Evolutionary conservation across 2,329 filamentous ascomycete species (phyloP).

Genomic region (Colletotrichum sp.): DNA sequence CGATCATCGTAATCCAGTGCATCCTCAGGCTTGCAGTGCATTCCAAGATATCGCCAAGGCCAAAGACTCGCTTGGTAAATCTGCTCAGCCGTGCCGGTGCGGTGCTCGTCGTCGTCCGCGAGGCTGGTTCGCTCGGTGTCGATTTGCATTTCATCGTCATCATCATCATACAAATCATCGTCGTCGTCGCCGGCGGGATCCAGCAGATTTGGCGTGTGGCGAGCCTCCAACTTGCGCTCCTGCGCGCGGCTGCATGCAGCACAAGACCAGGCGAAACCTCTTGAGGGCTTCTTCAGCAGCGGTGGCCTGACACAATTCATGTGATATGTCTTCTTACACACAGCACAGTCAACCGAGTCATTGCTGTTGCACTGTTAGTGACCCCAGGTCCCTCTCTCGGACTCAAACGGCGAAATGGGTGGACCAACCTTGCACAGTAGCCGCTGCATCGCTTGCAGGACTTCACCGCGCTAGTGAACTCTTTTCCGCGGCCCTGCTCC

Average conservation of each 20-base stretch:
- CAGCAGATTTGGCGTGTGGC: slow-evolving; percentile 78
- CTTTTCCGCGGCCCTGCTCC: slow-evolving; percentile 91
- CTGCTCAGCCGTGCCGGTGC: slow-evolving; percentile 78
- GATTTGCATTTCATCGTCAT: slow-evolving; percentile 68
- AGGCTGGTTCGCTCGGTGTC: slow-evolving; percentile 70
- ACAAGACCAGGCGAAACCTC: slow-evolving; percentile 98
- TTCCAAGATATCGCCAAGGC: slow-evolving; percentile 94
- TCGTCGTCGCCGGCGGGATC: slow-evolving; percentile 74
- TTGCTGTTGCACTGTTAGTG: slow-evolving; percentile 56
- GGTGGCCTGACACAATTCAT: slow-evolving; percentile 97
- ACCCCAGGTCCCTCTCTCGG: neutral
- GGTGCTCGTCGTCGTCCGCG: slow-evolving; percentile 58
- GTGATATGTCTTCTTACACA: slow-evolving; percentile 94
- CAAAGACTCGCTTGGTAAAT: slow-evolving; percentile 92
- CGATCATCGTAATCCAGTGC: slow-evolving; percentile 96
- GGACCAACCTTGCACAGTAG: slow-evolving; percentile 85
- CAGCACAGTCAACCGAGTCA: slow-evolving; percentile 96
- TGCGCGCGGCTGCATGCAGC: slow-evolving; percentile 95
- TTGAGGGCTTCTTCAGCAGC: slow-evolving; percentile 91
- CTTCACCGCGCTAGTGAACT: slow-evolving; percentile 95
- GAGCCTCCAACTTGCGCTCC: slow-evolving; percentile 88
- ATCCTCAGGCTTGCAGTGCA: slow-evolving; percentile 95
- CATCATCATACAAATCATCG: slow-evolving; percentile 68
- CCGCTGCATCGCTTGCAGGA: slow-evolving; percentile 89
- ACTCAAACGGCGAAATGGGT: slow-evolving; percentile 9